These are phyloP conservation scores for Capsella rubella DNA, from an alignment of 441 rosid genomes.

Conservation along the genomic window DNA sequence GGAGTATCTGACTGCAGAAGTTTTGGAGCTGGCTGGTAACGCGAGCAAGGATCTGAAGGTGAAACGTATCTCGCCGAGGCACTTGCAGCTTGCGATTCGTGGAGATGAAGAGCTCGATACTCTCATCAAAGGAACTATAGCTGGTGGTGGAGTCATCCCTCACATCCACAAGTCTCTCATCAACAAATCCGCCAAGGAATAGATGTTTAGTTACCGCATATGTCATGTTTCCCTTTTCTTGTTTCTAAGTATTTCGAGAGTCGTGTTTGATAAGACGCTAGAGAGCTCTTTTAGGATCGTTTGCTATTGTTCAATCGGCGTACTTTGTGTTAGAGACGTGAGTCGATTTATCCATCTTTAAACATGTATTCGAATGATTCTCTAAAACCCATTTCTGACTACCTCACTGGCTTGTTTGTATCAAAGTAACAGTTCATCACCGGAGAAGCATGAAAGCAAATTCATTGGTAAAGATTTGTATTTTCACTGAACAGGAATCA, in stretches of 20 bases:
- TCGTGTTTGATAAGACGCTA: constrained; percentile 41
- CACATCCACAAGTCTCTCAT: constrained; percentile 96
- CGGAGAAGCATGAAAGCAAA: constrained; percentile 1
- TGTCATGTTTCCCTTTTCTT: constrained; percentile 4
- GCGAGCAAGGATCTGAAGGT: constrained; percentile 96
- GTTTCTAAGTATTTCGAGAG: constrained; percentile 20
- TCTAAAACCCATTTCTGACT: constrained; percentile 35
- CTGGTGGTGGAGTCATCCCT: constrained; percentile 95
- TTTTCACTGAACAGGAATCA: background rate
- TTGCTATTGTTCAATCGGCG: constrained; percentile 27
- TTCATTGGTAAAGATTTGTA: constrained; percentile 11
- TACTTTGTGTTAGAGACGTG: constrained; percentile 30
- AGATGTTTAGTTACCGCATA: constrained; percentile 34
- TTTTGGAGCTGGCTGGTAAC: constrained; percentile 91
- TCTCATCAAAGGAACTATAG: constrained; percentile 92
- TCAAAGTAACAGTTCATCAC: constrained; percentile 3
- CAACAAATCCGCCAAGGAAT: constrained; percentile 90
- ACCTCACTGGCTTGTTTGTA: constrained; percentile 14
- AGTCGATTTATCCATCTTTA: constrained; percentile 20
- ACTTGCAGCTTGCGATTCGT: constrained; percentile 87
- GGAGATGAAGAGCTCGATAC: constrained; percentile 95
- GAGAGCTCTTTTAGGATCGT: constrained; percentile 42
- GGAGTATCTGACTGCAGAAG: constrained; percentile 90
- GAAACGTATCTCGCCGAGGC: constrained; percentile 90
- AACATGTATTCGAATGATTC: constrained; percentile 36